These are phyloP conservation scores for Crepidotus variabilis DNA, from an alignment of 768 basidiomycete species.

Conservation along the genomic window DNA sequence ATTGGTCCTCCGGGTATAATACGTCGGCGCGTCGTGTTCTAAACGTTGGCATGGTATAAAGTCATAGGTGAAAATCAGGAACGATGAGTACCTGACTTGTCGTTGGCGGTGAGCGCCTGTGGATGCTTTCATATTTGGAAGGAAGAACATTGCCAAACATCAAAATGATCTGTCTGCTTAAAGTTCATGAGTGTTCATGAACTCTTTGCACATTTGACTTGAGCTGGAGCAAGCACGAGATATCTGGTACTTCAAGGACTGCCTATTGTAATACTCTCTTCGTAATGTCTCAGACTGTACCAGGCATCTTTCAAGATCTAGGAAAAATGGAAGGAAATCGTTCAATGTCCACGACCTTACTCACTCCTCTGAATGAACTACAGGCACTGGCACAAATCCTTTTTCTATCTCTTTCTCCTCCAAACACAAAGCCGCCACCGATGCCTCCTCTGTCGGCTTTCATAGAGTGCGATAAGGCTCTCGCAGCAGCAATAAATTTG, in stretches of 20 bases:
- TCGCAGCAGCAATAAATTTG: slow-evolving; percentile 63
- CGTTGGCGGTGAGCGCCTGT: too few relatives aligned
- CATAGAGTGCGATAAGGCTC: slow-evolving; percentile 54
- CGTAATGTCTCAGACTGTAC: too few relatives aligned
- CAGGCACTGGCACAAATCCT: slow-evolving; percentile 64
- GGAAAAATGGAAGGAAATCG: slow-evolving; percentile 12
- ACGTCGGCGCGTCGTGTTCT: slow-evolving; percentile 17
- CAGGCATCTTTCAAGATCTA: too few relatives aligned
- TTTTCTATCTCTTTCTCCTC: slow-evolving; percentile 70
- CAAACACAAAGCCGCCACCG: slow-evolving; percentile 59
- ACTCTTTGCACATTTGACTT: too few relatives aligned
- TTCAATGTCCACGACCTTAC: slow-evolving; percentile 62
- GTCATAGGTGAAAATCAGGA: slow-evolving; percentile 5
- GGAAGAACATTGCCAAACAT: too few relatives aligned
- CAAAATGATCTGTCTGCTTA: too few relatives aligned
- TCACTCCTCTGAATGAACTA: slow-evolving; percentile 58
- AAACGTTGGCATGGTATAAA: slow-evolving; percentile 22
- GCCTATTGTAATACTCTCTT: too few relatives aligned
- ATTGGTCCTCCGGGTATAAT: slow-evolving; percentile 35
- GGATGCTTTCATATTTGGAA: too few relatives aligned
- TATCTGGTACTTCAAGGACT: too few relatives aligned
- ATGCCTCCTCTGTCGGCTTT: slow-evolving; percentile 58
- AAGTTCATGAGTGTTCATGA: too few relatives aligned
- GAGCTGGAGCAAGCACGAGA: too few relatives aligned
- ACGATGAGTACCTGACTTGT: too few relatives aligned